These are phyloP conservation scores for Fusarium sp. DNA, from an alignment of 2,329 filamentous ascomycete genomes.

Conservation along the genomic window DNA sequence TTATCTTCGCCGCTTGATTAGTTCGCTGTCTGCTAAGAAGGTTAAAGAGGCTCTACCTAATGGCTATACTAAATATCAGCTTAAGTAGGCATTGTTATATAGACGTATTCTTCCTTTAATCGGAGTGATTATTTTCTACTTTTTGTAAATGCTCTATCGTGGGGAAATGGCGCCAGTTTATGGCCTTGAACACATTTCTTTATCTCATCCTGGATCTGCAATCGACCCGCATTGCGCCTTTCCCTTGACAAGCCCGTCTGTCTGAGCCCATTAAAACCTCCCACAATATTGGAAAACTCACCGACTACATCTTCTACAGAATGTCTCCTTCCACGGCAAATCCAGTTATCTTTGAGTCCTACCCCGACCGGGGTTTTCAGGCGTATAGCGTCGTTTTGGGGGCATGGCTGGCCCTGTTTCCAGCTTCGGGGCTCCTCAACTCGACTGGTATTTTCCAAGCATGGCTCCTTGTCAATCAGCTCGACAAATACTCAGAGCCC, in stretches of 20 bases:
- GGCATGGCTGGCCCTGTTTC: background rate
- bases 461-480: background rate
- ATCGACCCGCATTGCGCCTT: background rate
- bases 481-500: rapidly evolving
- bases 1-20: no score
- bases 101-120: no score
- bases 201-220: background rate
- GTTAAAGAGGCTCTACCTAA: no score
- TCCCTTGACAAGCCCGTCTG: background rate
- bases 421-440: background rate
- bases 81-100: no score
- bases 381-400: background rate
- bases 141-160: no score
- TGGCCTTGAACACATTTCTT: no score
- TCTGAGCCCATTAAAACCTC: rapidly evolving
- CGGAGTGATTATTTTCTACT: no score
- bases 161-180: no score
- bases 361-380: background rate
- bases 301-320: rapidly evolving
- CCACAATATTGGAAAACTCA: rapidly evolving
- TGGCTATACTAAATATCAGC: no score
- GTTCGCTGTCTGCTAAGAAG: no score
- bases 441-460: background rate
- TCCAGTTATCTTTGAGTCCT: background rate
- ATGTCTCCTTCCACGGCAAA: background rate